phyloP scores from a whole-genome alignment of 139 green algal genomes.

The Volvox reticuliferus region DNA sequence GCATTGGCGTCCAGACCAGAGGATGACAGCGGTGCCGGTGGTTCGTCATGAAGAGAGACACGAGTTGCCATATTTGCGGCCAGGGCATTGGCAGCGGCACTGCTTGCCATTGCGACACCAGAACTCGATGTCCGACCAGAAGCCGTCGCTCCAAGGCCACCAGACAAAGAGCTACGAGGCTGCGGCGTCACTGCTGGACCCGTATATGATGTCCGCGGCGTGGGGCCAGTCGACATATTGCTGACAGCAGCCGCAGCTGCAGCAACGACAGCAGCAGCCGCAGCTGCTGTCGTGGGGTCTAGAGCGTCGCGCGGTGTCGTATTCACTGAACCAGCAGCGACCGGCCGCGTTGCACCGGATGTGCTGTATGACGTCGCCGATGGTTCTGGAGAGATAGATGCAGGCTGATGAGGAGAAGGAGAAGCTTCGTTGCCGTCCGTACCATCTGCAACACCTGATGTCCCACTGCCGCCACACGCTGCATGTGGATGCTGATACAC shows the following conservation, averaged over 20 bases:
- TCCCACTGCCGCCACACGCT: background rate
- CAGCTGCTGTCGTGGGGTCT: slow-evolving; percentile 29
- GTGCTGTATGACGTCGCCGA: background rate
- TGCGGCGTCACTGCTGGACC: background rate
- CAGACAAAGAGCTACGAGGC: background rate
- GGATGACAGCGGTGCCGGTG: background rate
- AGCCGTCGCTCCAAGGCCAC: background rate
- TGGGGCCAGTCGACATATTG: slow-evolving; percentile 10
- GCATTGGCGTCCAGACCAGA: slow-evolving; percentile 7
- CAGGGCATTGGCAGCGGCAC: background rate
- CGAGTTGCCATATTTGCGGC: background rate
- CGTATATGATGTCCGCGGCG: slow-evolving; percentile 15
- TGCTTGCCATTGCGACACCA: background rate
- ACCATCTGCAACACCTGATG: background rate
- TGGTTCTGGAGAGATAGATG: slow-evolving; percentile 18
- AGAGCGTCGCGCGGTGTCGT: slow-evolving; percentile 8
- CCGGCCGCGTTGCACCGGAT: background rate
- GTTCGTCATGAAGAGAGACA: background rate
- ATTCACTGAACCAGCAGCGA: background rate
- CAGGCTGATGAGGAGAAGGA: background rate
- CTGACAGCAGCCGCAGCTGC: slow-evolving; percentile 17
- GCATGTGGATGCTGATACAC: background rate
- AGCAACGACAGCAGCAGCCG: slow-evolving; percentile 18
- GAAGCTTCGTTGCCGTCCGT: background rate
- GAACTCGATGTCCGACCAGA: slow-evolving; percentile 21